Evolutionary conservation across 331 rosid species (phyloP).

Genomic region (Pyrus hybrid): DNA sequence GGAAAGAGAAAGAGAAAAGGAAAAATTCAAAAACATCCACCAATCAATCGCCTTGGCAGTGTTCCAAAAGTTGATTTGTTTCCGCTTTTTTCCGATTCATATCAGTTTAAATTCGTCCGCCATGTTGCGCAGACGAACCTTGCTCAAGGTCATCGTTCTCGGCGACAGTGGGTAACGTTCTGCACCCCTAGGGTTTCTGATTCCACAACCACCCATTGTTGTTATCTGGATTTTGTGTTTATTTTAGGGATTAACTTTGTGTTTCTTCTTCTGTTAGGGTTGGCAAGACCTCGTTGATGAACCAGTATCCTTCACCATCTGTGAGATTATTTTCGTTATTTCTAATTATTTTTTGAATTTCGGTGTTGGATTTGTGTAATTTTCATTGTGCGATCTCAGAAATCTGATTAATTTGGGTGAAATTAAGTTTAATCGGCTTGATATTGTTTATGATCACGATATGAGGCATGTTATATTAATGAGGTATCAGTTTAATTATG

Average conservation of each 20-base stretch:
- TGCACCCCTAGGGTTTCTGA: neutral
- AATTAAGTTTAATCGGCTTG: neutral
- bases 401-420: neutral
- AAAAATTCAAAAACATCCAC: neutral
- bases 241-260: neutral
- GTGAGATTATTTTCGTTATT: neutral
- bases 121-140: slow-evolving; percentile 85
- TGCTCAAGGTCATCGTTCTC: slow-evolving; percentile 98
- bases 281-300: slow-evolving; percentile 96
- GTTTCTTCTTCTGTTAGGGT: slow-evolving; percentile 43
- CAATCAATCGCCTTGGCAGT: neutral
- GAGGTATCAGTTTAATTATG: neutral
- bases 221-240: too few species aligned
- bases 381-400: neutral
- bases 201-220: neutral
- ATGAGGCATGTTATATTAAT: neutral
- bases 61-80: neutral
- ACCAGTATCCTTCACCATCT: slow-evolving; percentile 70
- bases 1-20: neutral
- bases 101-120: neutral
- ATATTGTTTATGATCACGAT: neutral
- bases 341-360: neutral
- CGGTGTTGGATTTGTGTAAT: neutral
- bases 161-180: slow-evolving; percentile 79
- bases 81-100: neutral